Evolutionary conservation across 306 rosid species (phyloP), one percentile per base, ranked within the genome.

Genomic region (Betula pendula): DNA sequence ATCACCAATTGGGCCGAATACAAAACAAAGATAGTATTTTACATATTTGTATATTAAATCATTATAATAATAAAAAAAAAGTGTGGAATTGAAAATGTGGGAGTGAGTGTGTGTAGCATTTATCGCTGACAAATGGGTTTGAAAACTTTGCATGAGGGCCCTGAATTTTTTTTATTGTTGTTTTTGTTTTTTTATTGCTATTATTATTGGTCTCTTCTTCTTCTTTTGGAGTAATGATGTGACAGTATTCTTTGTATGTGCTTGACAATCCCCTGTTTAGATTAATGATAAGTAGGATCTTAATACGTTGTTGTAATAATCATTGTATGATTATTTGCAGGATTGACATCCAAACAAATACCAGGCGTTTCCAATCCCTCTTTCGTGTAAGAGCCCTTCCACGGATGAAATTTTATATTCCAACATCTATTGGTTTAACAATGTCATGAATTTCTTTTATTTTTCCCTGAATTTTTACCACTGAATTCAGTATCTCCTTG

Each of bases 311-410:
- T 43, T 78, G 81, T 49, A 67, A 58, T 40, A 15, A 74, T 75
- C 70, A 14, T 70, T 68, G 60, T 77, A 66, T 73, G 81, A 53
- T 73, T 70, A 45, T 87, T 67, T 81, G 43, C 93, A 96, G 99
- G 99, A 91, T 96, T 81, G 99, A 96, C 86, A 91, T 87, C 58
- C 99, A 95, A 82, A 77, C 99, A 47, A 95, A 95, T 79, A 79
- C 93, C 50, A 84, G 88, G 83, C 93, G 92, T 51, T 95, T 95
- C 80, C 90, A 77, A 76, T 88, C 97, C 79, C 87, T 95, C 72
- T 95, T 95, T 84, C 73, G 47, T 71, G 99, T 95, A 85, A 92
- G 98, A 80, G 71, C 74, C 73, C 67, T 59, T 14, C 55, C 14
- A 43, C 51, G 42, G 71, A 48, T 69, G 72, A 84, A 70, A 17